Conservation (phyloP, 768 basidiomycete species). For the Leucocoprinus birnbaumii region DNA sequence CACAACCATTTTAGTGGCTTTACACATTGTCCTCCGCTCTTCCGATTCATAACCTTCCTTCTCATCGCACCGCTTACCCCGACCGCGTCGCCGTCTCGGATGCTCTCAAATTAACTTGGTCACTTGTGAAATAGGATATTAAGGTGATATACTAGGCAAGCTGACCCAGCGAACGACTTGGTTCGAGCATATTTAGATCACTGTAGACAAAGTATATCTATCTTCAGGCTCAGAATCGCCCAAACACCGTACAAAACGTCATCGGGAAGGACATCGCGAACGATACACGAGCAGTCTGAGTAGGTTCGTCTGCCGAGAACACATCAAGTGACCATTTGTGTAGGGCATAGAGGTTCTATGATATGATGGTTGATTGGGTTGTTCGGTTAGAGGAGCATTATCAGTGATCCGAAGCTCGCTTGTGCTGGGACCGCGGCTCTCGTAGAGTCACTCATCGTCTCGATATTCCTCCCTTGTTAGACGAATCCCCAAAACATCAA, state of each 20-base stretch:
- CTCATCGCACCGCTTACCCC: not conserved
- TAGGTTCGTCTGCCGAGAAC: too few relatives aligned
- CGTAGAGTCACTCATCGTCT: not conserved
- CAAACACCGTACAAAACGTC: too few relatives aligned
- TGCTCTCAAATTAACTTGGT: conserved; percentile 3
- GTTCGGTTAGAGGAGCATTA: not conserved
- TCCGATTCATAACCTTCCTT: not conserved
- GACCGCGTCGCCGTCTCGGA: conserved; percentile 11
- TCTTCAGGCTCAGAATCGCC: not conserved
- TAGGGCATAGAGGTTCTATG: not conserved
- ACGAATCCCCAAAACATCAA: not conserved
- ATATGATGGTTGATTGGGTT: not conserved
- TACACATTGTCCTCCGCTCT: not conserved
- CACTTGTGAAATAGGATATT: not conserved
- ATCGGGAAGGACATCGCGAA: too few relatives aligned
- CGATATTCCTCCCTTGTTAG: not conserved
- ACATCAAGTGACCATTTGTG: not conserved
- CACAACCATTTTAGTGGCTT: not conserved
- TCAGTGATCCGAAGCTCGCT: not conserved
- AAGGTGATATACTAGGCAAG: not conserved
- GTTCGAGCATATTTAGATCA: not conserved
- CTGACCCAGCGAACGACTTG: not conserved
- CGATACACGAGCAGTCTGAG: not conserved
- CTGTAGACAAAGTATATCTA: not conserved
- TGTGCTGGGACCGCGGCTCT: not conserved